A percentile compares a stretch with the other conserved stretches of the same genome.
These are phyloP conservation scores for Entomortierella lignicola DNA, from an alignment of 192 early-diverging fungal species.

Conservation along the genomic window DNA sequence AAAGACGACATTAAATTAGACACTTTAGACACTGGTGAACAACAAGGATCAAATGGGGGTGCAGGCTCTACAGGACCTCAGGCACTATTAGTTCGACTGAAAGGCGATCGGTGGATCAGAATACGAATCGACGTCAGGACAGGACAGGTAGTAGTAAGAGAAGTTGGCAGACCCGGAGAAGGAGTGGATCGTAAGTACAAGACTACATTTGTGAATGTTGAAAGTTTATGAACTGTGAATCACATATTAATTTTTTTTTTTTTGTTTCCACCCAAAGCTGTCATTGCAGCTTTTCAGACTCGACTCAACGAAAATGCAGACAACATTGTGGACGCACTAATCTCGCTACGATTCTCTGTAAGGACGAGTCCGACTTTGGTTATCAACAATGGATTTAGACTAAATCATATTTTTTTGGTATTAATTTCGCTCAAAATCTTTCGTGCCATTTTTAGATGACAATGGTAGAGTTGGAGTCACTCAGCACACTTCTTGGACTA, in stretches of 20 bases:
- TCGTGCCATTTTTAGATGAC: slow-evolving; percentile 28
- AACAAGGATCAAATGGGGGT: slow-evolving; percentile 6
- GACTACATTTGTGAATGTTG: neutral
- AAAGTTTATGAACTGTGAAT: too few relatives aligned
- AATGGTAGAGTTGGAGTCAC: slow-evolving; percentile 43
- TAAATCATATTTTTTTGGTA: too few relatives aligned
- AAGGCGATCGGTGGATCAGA: slow-evolving; percentile 59
- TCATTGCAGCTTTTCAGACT: slow-evolving; percentile 38
- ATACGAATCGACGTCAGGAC: slow-evolving; percentile 62
- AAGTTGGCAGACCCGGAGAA: slow-evolving; percentile 56
- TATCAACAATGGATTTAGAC: too few relatives aligned
- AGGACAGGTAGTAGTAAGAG: slow-evolving; percentile 57
- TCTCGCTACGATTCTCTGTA: slow-evolving; percentile 50
- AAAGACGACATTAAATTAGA: slow-evolving; percentile 26
- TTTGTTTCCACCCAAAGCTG: slow-evolving; percentile 3
- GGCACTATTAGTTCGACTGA: slow-evolving; percentile 55
- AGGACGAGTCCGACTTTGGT: neutral
- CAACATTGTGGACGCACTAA: slow-evolving; percentile 46
- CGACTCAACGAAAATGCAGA: slow-evolving; percentile 47
- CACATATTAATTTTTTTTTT: neutral
- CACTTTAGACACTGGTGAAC: slow-evolving; percentile 26
- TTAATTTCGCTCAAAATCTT: too few relatives aligned
- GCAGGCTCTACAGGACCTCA: slow-evolving; percentile 11
- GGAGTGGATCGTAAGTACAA: slow-evolving; percentile 61
- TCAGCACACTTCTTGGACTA: slow-evolving; percentile 28